Evolutionary conservation across 225 moss, liverwort and hornwort species (phyloP), one percentile per base, ranked within the genome.

Genomic region (Antitrichia curtipendula): DNA sequence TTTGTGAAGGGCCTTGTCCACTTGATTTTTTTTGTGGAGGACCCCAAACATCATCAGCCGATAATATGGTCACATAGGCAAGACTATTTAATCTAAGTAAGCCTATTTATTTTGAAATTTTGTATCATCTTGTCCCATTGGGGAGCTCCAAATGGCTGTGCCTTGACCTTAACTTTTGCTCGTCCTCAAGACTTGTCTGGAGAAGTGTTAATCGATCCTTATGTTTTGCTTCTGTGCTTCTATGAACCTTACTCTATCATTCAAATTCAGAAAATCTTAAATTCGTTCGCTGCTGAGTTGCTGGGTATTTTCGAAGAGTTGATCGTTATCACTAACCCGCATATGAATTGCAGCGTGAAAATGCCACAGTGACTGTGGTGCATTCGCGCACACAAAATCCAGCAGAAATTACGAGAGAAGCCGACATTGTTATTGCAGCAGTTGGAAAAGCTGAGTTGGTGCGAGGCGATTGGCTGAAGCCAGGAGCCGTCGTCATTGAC

Each of bases 311-410:
- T 45, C 15, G 13, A 70, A 80, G 49, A 29, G 40, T 78, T 66
- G 56, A 36, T 86, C 50, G 16, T 87, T 73, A 49, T 58, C 24
- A 49, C 85, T 89, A 71, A 91, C 64, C 57, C 61, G 64, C 81
- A 50, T 72, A 40, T 82, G n/a, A 58, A 63, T 45, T 82, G 87
- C 90, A 95, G 90, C 94, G 95, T 59, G 91, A 95, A 84, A 94
- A 98, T 91, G 94, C 96, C 64, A 96, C 97, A 31, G 97, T 98
- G 64, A 98, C 97, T 32, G 94, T 98, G 81, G 96, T 98, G 81
- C 97, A 98, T 87, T 96, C 96, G 34, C 93, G 93, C 54, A 94
- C 96, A 40, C 89, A 81, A 82, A 89, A 96, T 80, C 94, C 96
- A 71, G 92, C 93, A 90, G 90, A 92, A 53, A 95, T 96, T 32